A percentile compares a stretch with the other conserved stretches of the same genome.
Evolutionary conservation across 2,329 filamentous ascomycete species (phyloP).

Genomic region (Aureobasidium pullulans): DNA sequence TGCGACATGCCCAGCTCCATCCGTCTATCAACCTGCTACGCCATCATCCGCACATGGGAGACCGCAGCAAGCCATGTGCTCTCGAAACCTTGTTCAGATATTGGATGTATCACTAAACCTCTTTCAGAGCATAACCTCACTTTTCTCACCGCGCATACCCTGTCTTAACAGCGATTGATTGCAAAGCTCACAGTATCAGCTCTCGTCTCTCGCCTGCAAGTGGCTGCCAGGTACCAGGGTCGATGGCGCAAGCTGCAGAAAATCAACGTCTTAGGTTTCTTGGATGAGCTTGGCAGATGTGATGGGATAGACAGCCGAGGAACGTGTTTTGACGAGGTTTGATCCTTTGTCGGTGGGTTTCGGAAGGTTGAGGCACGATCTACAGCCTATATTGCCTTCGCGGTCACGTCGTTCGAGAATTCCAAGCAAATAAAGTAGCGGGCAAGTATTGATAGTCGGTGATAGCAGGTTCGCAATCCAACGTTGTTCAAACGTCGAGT

Average conservation of each 20-base stretch:
- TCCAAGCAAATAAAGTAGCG: slow-evolving; percentile 9
- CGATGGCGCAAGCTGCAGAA: neutral
- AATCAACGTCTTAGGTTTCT: neutral
- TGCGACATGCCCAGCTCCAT: neutral
- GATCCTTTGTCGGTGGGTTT: neutral
- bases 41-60: neutral
- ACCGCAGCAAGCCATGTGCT: slow-evolving; percentile 3
- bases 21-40: neutral
- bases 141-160: neutral
- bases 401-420: too few species aligned
- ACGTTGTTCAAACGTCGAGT: neutral
- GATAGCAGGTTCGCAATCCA: neutral
- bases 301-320: slow-evolving; percentile 9
- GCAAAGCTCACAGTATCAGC: neutral
- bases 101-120: neutral
- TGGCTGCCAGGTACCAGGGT: slow-evolving; percentile 3
- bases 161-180: neutral
- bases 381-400: neutral
- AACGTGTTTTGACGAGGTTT: neutral
- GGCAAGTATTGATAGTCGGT: neutral
- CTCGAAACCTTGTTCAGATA: neutral
- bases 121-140: neutral
- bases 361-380: neutral
- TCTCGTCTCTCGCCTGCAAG: neutral
- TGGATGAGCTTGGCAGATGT: neutral